A percentile compares a stretch with the other conserved stretches of the same genome.
Conservation (phyloP, 2,329 filamentous ascomycete species). For the Ophiostoma montium region DNA sequence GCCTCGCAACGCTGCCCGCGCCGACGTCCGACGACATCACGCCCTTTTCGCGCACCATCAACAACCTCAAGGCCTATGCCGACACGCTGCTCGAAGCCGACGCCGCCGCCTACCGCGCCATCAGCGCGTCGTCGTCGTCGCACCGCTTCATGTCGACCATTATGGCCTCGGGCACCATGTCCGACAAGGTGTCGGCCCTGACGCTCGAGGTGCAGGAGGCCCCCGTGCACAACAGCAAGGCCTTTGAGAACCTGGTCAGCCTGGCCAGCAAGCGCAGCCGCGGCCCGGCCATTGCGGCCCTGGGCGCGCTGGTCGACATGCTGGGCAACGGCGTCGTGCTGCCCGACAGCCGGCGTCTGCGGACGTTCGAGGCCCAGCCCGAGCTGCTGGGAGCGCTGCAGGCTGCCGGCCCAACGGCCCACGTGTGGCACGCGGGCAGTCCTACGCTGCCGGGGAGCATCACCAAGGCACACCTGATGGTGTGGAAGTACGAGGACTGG, state of each 20-base stretch:
- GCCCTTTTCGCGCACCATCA: constrained; percentile 29
- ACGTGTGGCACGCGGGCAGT: constrained; percentile 31
- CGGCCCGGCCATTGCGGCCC: constrained; percentile 81
- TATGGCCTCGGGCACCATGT: constrained; percentile 90
- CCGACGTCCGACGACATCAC: constrained; percentile 31
- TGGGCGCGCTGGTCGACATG: constrained; percentile 86
- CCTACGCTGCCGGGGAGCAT: constrained; percentile 61
- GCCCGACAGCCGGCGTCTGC: constrained; percentile 67
- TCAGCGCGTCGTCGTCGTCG: constrained; percentile 67
- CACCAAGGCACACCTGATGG: constrained; percentile 62
- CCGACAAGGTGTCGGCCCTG: constrained; percentile 90
- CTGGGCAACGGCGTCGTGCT: constrained; percentile 78
- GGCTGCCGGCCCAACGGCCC: constrained; percentile 21
- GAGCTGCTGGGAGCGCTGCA: constrained; percentile 59
- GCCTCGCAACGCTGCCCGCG: constrained; percentile 28
- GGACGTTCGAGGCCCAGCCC: constrained; percentile 66
- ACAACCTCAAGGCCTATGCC: constrained; percentile 53
- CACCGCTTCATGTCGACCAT: constrained; percentile 96
- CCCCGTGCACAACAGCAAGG: constrained; percentile 80
- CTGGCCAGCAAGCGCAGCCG: constrained; percentile 89
- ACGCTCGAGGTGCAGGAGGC: constrained; percentile 94
- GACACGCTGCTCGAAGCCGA: constrained; percentile 64
- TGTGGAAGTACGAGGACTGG: constrained; percentile 92
- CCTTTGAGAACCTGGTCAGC: constrained; percentile 68
- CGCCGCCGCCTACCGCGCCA: constrained; percentile 57